Percentiles rank a stretch among this genome's conserved stretches.
Evolutionary conservation across 768 basidiomycete species (phyloP).

Genomic region (Tylopilus rubrobrunneus): DNA sequence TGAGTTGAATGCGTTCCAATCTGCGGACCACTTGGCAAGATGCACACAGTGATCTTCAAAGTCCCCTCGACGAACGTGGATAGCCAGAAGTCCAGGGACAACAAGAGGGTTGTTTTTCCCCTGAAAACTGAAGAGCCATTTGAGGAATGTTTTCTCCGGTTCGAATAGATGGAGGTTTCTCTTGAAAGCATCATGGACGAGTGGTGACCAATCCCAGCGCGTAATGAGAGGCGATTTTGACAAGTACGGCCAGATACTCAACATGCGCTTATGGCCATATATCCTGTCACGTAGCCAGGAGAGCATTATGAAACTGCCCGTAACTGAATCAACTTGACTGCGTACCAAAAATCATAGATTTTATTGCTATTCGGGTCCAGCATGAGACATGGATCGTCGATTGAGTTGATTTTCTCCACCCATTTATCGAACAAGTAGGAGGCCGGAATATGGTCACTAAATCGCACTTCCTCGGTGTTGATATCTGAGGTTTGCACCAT

Average conservation of each 20-base stretch:
- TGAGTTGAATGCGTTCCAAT: slow-evolving; percentile 44
- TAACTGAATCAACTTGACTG: neutral
- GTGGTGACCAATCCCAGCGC: slow-evolving; percentile 37
- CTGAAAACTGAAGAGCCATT: neutral
- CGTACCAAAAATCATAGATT: slow-evolving; percentile 38
- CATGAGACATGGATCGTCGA: slow-evolving; percentile 40
- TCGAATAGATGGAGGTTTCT: slow-evolving; percentile 29
- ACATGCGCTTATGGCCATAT: slow-evolving; percentile 31
- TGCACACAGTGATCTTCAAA: slow-evolving; percentile 42
- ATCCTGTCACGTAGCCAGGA: slow-evolving; percentile 25
- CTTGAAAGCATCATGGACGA: slow-evolving; percentile 31
- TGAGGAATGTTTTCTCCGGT: neutral
- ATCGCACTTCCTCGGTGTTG: slow-evolving; percentile 28
- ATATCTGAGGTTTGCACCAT: slow-evolving; percentile 30
- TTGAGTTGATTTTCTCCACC: slow-evolving; percentile 32
- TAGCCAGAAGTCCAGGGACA: slow-evolving; percentile 42
- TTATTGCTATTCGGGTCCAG: slow-evolving; percentile 21
- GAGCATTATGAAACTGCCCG: neutral
- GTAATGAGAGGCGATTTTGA: slow-evolving; percentile 32
- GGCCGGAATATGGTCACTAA: slow-evolving; percentile 22
- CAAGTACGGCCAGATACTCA: slow-evolving; percentile 34
- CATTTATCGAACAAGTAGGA: slow-evolving; percentile 35
- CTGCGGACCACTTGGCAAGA: slow-evolving; percentile 33
- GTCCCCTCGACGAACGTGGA: slow-evolving; percentile 53
- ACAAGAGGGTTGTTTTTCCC: slow-evolving; percentile 7